A percentile compares a stretch with the other conserved stretches of the same genome.
Conservation (phyloP, 306 rosid genomes). For the Datisca glomerata region DNA sequence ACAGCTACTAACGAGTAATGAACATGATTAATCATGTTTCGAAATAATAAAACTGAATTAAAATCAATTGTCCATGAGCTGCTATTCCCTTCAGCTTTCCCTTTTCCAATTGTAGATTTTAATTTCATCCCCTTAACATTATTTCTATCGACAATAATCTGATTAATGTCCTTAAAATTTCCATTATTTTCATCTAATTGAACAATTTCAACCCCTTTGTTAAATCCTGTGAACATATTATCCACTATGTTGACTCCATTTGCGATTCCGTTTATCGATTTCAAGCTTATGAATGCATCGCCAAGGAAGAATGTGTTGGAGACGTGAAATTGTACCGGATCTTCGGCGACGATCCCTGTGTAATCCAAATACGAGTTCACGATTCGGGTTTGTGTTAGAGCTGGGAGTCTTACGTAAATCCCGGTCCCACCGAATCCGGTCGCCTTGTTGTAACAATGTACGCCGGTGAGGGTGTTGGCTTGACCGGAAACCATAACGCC, state of each 20-base stretch:
- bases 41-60: constrained; percentile 43
- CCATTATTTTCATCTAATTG: constrained; percentile 46
- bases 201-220: constrained; percentile 50
- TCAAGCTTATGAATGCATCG: constrained; percentile 53
- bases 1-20: constrained; percentile 46
- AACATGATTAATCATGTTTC: constrained; percentile 53
- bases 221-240: constrained; percentile 69
- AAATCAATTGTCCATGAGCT: constrained; percentile 66
- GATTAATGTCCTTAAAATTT: constrained; percentile 47
- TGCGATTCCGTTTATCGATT: constrained; percentile 51
- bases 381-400: constrained; percentile 70
- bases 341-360: constrained; percentile 82
- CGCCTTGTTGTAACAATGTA: constrained; percentile 95
- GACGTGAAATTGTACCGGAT: constrained; percentile 76
- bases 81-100: constrained; percentile 42
- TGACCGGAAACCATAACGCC: constrained; percentile 65
- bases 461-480: constrained; percentile 60
- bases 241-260: constrained; percentile 63
- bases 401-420: constrained; percentile 53
- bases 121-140: constrained; percentile 51
- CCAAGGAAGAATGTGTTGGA: constrained; percentile 76
- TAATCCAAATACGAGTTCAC: constrained; percentile 80
- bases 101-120: constrained; percentile 51
- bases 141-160: constrained; percentile 66
- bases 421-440: constrained; percentile 81